Conservation (phyloP, 345 rosid genomes). For the Heritiera littoralis region DNA sequence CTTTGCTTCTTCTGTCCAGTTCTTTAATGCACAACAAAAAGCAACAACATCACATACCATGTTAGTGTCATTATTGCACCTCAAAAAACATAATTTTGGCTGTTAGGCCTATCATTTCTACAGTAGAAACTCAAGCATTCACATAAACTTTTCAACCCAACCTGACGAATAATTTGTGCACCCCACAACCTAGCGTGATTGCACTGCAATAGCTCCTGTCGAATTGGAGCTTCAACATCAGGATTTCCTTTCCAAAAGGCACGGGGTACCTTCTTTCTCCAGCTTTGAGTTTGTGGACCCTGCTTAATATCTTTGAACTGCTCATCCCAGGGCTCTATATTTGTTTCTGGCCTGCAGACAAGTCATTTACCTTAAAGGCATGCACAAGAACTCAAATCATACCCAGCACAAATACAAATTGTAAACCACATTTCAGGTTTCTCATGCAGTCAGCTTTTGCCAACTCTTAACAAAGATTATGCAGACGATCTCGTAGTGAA, state of each 20-base stretch:
- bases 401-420: not conserved
- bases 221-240: conserved; percentile 65
- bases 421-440: not conserved
- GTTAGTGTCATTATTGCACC: not conserved
- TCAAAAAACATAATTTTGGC: not conserved
- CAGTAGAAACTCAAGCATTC: not conserved
- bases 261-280: conserved; percentile 50
- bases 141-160: conserved; percentile 24
- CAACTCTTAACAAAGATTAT: not conserved
- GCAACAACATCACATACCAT: not conserved
- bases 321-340: conserved; percentile 72
- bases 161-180: conserved; percentile 84
- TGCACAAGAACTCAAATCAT: not conserved
- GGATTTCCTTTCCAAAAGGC: conserved; percentile 98
- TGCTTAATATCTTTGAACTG: conserved; percentile 73
- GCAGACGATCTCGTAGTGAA: not conserved
- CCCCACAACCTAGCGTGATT: conserved; percentile 71
- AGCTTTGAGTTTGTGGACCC: conserved; percentile 60
- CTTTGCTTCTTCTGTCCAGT: conserved; percentile 79
- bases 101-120: not conserved
- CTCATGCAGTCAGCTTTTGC: not conserved
- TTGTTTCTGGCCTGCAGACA: conserved; percentile 76
- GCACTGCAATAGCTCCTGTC: conserved; percentile 60
- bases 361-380: not conserved
- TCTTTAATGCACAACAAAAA: conserved; percentile 37